Evolutionary conservation across 495 filamentous ascomycete genomes (phyloP).

Genomic region (Aspergillus ellipticus): DNA sequence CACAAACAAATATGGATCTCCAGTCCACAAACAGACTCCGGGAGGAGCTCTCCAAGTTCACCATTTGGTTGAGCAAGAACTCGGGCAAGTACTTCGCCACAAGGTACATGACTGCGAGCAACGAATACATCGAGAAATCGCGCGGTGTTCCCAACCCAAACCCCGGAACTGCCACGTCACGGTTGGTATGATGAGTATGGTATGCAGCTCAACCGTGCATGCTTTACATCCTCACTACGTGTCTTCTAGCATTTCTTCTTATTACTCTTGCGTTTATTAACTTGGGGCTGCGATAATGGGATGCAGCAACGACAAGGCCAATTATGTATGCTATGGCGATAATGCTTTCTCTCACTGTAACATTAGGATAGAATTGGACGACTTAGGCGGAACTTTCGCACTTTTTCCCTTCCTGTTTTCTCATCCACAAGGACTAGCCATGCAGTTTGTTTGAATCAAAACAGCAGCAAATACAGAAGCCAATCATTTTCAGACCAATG

Average conservation of each 20-base stretch:
- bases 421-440: too few species aligned
- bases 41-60: slow-evolving; percentile 80
- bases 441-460: too few species aligned
- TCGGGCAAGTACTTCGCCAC: slow-evolving; percentile 69
- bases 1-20: slow-evolving; percentile 95
- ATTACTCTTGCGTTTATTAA: background rate
- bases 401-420: background rate
- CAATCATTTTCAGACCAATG: too few species aligned
- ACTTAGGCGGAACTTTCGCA: background rate
- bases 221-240: background rate
- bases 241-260: slow-evolving; percentile 1
- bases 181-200: slow-evolving; percentile 17
- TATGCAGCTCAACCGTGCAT: background rate
- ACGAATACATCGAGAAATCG: slow-evolving; percentile 58
- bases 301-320: background rate
- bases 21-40: slow-evolving; percentile 82
- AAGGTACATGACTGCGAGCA: slow-evolving; percentile 65
- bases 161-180: slow-evolving; percentile 28
- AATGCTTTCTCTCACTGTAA: slow-evolving; percentile 5
- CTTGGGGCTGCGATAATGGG: background rate
- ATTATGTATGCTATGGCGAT: slow-evolving; percentile 1
- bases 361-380: slow-evolving; percentile 6
- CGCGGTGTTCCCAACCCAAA: slow-evolving; percentile 31
- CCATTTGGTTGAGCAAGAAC: slow-evolving; percentile 74
- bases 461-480: too few species aligned